Evolutionary conservation across 768 basidiomycete species (phyloP).

Genomic region (Boletus sp.): DNA sequence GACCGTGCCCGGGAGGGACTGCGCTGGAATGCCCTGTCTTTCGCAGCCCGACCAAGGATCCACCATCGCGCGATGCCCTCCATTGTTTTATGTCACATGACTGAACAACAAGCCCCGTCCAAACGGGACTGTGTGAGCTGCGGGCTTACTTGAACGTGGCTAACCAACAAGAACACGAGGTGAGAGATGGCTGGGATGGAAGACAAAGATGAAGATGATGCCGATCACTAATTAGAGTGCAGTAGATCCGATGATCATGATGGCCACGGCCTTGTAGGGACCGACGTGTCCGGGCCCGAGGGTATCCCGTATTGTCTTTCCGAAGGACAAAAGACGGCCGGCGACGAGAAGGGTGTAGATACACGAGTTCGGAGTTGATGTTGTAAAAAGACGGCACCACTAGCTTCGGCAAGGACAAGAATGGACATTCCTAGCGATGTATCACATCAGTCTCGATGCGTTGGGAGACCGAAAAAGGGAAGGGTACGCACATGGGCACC

Average conservation of each 20-base stretch:
- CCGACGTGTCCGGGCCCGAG: constrained; percentile 16
- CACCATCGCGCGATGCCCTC: constrained; percentile 35
- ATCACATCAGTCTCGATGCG: neutral
- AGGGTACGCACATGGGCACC: constrained; percentile 13
- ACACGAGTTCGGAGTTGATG: constrained; percentile 22
- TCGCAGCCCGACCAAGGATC: too few species aligned
- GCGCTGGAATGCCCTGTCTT: too few species aligned
- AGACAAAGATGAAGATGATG: constrained; percentile 31
- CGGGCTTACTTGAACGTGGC: constrained; percentile 30
- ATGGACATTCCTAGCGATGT: constrained; percentile 15
- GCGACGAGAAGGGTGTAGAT: constrained; percentile 33
- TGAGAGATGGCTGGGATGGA: constrained; percentile 27
- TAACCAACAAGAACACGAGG: constrained; percentile 31
- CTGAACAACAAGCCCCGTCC: neutral
- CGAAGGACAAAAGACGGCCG: constrained; percentile 24
- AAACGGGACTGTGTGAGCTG: neutral
- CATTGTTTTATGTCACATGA: neutral
- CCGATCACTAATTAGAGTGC: constrained; percentile 25
- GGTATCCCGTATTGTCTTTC: constrained; percentile 10
- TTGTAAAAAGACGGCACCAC: constrained; percentile 15
- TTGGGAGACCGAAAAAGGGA: neutral
- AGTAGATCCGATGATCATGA: constrained; percentile 38
- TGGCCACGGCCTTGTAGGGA: constrained; percentile 25
- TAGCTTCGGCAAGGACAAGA: constrained; percentile 10
- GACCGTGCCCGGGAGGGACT: too few species aligned